phyloP scores from a whole-genome alignment of 176 grass and related monocot species.

The Cenchrus fungigraminus region DNA sequence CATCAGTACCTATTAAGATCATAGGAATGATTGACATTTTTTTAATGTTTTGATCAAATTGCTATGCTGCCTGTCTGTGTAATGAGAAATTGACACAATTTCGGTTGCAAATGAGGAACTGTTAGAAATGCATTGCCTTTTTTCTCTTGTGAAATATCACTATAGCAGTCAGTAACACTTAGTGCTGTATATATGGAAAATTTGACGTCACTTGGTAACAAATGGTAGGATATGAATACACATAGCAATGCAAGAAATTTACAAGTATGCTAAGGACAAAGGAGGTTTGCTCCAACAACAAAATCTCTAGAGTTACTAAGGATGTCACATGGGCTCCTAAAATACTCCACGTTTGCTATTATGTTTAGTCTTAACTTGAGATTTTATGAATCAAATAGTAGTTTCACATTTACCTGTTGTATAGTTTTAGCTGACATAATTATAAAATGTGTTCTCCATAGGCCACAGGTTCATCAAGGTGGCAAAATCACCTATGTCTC shows the following conservation, averaged over 20 bases:
- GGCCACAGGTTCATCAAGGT: conserved; percentile 91
- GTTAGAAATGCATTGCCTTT: not conserved
- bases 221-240: conserved; percentile 22
- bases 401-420: not conserved
- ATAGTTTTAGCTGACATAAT: not conserved
- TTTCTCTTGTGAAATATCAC: not conserved
- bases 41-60: not conserved
- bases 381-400: conserved; percentile 16
- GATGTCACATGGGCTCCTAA: not conserved
- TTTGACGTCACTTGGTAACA: conserved; percentile 10
- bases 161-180: not conserved
- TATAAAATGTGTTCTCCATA: conserved; percentile 34
- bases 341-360: not conserved
- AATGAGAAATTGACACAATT: not conserved
- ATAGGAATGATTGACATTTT: not conserved
- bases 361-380: not conserved
- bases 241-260: not conserved
- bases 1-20: conserved; percentile 10
- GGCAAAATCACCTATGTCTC: conserved; percentile 89
- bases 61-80: conserved; percentile 6
- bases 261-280: not conserved
- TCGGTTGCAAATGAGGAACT: not conserved
- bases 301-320: not conserved
- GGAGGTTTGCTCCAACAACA: conserved; percentile 23
- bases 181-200: not conserved